A percentile compares a stretch with the other conserved stretches of the same genome.
Evolutionary conservation across 106 monocot genomes (phyloP).

Genomic region (Cymbidium sinense): DNA sequence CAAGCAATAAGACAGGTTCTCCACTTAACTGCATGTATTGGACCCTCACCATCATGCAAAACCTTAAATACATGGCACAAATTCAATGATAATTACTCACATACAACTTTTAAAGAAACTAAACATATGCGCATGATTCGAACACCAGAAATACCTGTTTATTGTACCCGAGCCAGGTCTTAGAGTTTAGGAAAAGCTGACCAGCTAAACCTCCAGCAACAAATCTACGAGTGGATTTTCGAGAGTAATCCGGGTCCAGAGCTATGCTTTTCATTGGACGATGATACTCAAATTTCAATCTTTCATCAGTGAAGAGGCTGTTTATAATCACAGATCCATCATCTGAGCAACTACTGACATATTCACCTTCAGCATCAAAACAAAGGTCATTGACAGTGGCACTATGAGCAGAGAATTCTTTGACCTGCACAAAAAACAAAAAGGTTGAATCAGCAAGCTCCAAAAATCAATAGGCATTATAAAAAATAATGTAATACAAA

Average conservation of each 20-base stretch:
- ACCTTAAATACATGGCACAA: slow-evolving; percentile 36
- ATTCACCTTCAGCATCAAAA: slow-evolving; percentile 94
- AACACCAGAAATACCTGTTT: slow-evolving; percentile 56
- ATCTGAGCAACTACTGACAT: slow-evolving; percentile 94
- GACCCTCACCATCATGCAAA: slow-evolving; percentile 94
- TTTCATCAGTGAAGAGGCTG: slow-evolving; percentile 86
- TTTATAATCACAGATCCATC: slow-evolving; percentile 86
- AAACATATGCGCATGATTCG: neutral
- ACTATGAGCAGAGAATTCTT: slow-evolving; percentile 80
- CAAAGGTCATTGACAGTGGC: slow-evolving; percentile 93
- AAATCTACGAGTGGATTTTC: slow-evolving; percentile 65
- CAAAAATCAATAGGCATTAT: neutral
- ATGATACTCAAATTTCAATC: slow-evolving; percentile 81
- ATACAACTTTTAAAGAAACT: neutral
- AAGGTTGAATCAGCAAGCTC: neutral
- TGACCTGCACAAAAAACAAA: slow-evolving; percentile 52
- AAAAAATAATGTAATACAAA: neutral
- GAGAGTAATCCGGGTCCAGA: slow-evolving; percentile 75
- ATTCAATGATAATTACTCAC: slow-evolving; percentile 3
- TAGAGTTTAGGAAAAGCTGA: slow-evolving; percentile 69
- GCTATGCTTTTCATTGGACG: slow-evolving; percentile 98
- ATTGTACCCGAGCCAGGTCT: slow-evolving; percentile 76
- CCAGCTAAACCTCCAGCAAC: slow-evolving; percentile 95
- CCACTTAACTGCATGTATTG: slow-evolving; percentile 96
- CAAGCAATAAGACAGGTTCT: slow-evolving; percentile 92